Evolutionary conservation across 2,329 filamentous ascomycete species (phyloP).

Genomic region (Alternaria ethzedia): DNA sequence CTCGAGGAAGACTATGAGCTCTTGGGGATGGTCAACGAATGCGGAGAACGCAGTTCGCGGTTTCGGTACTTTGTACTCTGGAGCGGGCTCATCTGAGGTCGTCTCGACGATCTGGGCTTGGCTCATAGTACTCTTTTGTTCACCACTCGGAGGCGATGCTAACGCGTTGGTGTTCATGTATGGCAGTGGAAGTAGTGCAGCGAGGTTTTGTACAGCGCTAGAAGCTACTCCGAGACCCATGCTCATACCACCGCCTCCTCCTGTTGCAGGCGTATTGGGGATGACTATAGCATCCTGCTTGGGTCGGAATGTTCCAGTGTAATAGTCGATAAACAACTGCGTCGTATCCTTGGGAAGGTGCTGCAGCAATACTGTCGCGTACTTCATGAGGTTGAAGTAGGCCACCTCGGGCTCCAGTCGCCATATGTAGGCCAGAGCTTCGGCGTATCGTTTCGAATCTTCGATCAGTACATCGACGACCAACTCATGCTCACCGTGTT

Average conservation of each 20-base stretch:
- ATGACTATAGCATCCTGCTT: slow-evolving; percentile 67
- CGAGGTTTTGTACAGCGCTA: slow-evolving; percentile 83
- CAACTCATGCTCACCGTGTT: slow-evolving; percentile 90
- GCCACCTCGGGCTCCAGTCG: slow-evolving; percentile 79
- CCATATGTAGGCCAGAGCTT: slow-evolving; percentile 92
- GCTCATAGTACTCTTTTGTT: slow-evolving; percentile 59
- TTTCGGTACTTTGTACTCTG: slow-evolving; percentile 77
- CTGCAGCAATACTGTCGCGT: slow-evolving; percentile 86
- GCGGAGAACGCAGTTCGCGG: slow-evolving; percentile 92
- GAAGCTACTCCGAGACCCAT: slow-evolving; percentile 60
- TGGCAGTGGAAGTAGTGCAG: slow-evolving; percentile 80
- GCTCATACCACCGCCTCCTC: slow-evolving; percentile 48
- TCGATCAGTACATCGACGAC: slow-evolving; percentile 97
- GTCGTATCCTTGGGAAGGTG: slow-evolving; percentile 85
- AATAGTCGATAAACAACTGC: slow-evolving; percentile 91
- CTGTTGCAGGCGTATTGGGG: slow-evolving; percentile 55
- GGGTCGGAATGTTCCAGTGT: slow-evolving; percentile 81
- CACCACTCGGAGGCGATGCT: slow-evolving; percentile 61
- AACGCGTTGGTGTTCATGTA: slow-evolving; percentile 75
- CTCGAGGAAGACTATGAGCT: slow-evolving; percentile 93
- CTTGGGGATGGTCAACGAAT: slow-evolving; percentile 90
- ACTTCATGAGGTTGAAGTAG: slow-evolving; percentile 91
- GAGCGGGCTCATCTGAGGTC: slow-evolving; percentile 58
- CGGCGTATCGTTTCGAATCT: slow-evolving; percentile 87
- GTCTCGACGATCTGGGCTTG: slow-evolving; percentile 62